phyloP scores from a whole-genome alignment of 169 alveolate species.

The Babesia ovata region DNA sequence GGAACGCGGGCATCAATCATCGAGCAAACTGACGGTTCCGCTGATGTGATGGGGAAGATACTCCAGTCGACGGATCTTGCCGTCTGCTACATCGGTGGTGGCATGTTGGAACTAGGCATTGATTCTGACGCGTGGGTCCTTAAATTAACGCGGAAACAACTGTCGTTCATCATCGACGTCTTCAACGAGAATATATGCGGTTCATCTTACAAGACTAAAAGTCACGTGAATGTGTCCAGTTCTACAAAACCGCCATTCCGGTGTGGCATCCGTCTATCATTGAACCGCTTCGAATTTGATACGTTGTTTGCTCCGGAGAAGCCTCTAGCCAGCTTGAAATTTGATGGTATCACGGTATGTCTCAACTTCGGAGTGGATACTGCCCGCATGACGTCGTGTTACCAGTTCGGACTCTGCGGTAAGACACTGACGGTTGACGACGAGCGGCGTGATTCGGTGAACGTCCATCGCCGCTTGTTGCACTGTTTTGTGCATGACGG shows the following conservation, averaged over 20 bases:
- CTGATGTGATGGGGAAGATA: constrained; percentile 36
- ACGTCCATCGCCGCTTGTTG: constrained; percentile 43
- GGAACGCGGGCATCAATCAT: constrained; percentile 62
- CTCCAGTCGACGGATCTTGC: constrained; percentile 62
- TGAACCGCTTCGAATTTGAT: constrained; percentile 47
- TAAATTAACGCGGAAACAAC: constrained; percentile 49
- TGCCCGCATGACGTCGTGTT: constrained; percentile 43
- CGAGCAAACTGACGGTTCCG: constrained; percentile 55
- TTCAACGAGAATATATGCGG: constrained; percentile 66
- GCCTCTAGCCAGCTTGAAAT: constrained; percentile 45
- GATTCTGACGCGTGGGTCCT: constrained; percentile 62
- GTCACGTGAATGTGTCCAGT: constrained; percentile 12
- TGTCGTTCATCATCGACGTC: constrained; percentile 56
- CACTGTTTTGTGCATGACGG: constrained; percentile 38
- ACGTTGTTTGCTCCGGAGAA: constrained; percentile 13
- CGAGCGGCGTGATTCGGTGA: constrained; percentile 35
- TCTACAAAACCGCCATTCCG: constrained; percentile 34
- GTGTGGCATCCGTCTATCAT: constrained; percentile 19
- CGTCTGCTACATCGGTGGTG: constrained; percentile 65
- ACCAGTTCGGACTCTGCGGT: constrained; percentile 65
- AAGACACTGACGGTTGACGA: constrained; percentile 59
- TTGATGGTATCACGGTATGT: constrained; percentile 54
- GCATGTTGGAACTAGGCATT: constrained; percentile 58
- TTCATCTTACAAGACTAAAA: constrained; percentile 12
- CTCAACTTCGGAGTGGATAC: constrained; percentile 59